Percentiles rank a stretch among this genome's conserved stretches.
phyloP scores from a whole-genome alignment of 768 basidiomycete genomes.

The Termitomyces sp. region DNA sequence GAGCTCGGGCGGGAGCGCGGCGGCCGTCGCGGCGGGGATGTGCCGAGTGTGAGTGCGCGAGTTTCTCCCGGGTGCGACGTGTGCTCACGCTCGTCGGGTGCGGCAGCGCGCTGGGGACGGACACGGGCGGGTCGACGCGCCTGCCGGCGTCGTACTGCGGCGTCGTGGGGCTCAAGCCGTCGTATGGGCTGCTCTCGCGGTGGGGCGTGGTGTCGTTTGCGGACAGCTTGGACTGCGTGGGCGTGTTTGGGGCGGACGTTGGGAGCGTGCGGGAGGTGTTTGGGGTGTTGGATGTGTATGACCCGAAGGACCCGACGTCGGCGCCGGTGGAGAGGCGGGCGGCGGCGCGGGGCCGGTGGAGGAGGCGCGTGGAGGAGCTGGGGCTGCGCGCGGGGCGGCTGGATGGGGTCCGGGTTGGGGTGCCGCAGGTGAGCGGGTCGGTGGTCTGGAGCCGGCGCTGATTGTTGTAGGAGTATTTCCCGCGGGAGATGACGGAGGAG shows the following conservation, averaged over 20 bases:
- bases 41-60: conserved; percentile 67
- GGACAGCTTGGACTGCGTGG: conserved; percentile 93
- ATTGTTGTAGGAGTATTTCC: conserved; percentile 67
- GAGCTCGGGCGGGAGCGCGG: conserved; percentile 93
- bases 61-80: neutral
- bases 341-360: conserved; percentile 12
- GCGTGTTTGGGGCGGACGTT: conserved; percentile 62
- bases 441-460: neutral
- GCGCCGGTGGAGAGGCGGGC: conserved; percentile 34
- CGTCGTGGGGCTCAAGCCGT: conserved; percentile 88
- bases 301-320: conserved; percentile 72
- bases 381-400: conserved; percentile 19
- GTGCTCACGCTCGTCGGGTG: conserved; percentile 1
- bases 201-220: conserved; percentile 93
- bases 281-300: conserved; percentile 59
- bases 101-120: conserved; percentile 80
- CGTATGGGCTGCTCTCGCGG: conserved; percentile 89
- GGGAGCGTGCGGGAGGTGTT: conserved; percentile 50
- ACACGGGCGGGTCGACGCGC: conserved; percentile 92
- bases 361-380: conserved; percentile 10
- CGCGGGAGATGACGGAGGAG: conserved; percentile 48
- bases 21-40: conserved; percentile 82
- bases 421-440: conserved; percentile 53
- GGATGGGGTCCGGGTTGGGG: conserved; percentile 60
- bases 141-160: conserved; percentile 95